Conservation (phyloP, 2,329 filamentous ascomycete genomes). For the Fusarium sublunatum region DNA sequence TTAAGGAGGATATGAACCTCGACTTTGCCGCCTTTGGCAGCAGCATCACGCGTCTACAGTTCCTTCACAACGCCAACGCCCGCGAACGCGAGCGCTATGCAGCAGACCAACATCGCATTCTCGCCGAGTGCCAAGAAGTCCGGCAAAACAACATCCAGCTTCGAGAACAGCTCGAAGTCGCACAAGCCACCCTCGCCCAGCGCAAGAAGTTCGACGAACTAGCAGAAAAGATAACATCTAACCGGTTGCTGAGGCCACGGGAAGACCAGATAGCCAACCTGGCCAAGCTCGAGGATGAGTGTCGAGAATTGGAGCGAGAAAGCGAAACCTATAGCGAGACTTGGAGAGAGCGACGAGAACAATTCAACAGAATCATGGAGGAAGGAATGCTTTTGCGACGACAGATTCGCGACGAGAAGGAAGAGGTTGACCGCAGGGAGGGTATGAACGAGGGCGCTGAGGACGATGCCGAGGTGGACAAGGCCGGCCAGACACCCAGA, state of each 20-base stretch:
- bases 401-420: conserved; percentile 93
- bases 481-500: conserved; percentile 62
- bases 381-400: conserved; percentile 88
- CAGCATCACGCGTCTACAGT: conserved; percentile 87
- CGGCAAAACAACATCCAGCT: conserved; percentile 79
- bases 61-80: conserved; percentile 84
- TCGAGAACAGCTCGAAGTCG: conserved; percentile 78
- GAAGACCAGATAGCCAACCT: conserved; percentile 84
- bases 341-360: conserved; percentile 85
- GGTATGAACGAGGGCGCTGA: conserved; percentile 79
- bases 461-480: conserved; percentile 63
- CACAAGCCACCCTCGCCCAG: conserved; percentile 78
- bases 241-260: conserved; percentile 81
- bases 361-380: conserved; percentile 89
- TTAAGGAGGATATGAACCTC: conserved; percentile 84
- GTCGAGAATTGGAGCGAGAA: conserved; percentile 85
- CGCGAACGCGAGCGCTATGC: conserved; percentile 87
- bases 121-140: conserved; percentile 80
- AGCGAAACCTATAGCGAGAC: conserved; percentile 83
- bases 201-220: conserved; percentile 89
- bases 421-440: conserved; percentile 88
- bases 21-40: conserved; percentile 91
- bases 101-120: conserved; percentile 81
- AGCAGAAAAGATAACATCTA: conserved; percentile 86
- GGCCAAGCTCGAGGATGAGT: conserved; percentile 87